Evolutionary conservation across 2,329 filamentous ascomycete species (phyloP), one percentile per base, ranked within the genome.

Genomic region (Bipolaris bicolor): DNA sequence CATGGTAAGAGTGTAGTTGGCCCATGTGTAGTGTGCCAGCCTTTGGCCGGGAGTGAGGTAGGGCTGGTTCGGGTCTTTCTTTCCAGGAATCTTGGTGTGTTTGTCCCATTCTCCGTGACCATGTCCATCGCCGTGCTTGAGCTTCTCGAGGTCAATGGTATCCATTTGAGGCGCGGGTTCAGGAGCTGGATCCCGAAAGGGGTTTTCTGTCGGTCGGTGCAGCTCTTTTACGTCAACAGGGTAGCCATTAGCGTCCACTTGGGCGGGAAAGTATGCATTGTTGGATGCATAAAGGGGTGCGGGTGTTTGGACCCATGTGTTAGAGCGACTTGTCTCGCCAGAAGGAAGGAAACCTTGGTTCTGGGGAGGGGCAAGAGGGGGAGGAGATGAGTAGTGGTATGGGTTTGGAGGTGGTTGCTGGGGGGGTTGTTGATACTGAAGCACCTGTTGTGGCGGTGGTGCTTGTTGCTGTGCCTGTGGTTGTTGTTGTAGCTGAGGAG

Each of bases 1-100:
- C 79, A 83, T 82, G 11, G 80, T 79, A 49, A 78, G 67, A 0
- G 79, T 81, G 62, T 79, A 81, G 69, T 79, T 79, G 7, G 79
- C 79, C 78, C 79, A 81, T 7, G 80, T 82, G 63, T 81, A 81
- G 62, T 80, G 73, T 18, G 63, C 64, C 26, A 76, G 57, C 3
- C 74, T 64, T 46, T 70, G 58, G 10, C 66, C 58, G 9, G 66
- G 69, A 1, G 72, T 52, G 20, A 75, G 60, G 34, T 68, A 67
- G 6, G 72, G 71, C 56, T 75, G 72, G 22, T 73, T 71, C 0
- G 72, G 69, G 31, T 75, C 72, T 50, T 70, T 74, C 55, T 60
- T 65, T 55, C 73, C 71, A 1, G 71, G 68, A 7, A 68, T 52
- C 52, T 69, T 69, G 11, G 67, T 64, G 37, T 65, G 58, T 34